These are phyloP conservation scores for Zelopaecilomyces penicillatus DNA, from an alignment of 2,329 filamentous ascomycete genomes.

Conservation along the genomic window DNA sequence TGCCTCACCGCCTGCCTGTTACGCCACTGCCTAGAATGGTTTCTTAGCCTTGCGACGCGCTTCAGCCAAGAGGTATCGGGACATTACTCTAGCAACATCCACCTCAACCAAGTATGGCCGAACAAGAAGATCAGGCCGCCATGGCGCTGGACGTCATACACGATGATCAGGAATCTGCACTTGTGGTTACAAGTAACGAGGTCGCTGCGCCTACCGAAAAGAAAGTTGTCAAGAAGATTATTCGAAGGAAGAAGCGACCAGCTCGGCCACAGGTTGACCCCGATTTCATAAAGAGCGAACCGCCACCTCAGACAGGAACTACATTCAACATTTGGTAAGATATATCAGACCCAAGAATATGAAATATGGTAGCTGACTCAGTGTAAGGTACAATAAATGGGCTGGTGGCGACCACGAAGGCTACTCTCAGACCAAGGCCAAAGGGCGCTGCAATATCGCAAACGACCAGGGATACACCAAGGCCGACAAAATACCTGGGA, in stretches of 20 bases:
- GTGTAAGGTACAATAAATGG: conserved; percentile 98
- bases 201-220: conserved; percentile 39
- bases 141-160: conserved; percentile 18
- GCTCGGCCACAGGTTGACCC: conserved; percentile 88
- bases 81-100: conserved; percentile 14
- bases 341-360: neutral
- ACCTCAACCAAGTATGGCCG: conserved; percentile 24
- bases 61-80: neutral
- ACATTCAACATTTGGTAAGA: conserved; percentile 66
- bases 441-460: conserved; percentile 78
- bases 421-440: conserved; percentile 78
- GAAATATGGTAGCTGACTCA: neutral
- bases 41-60: conserved; percentile 16
- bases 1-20: conserved; percentile 23
- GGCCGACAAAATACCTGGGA: conserved; percentile 67
- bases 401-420: conserved; percentile 90
- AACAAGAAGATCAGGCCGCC: conserved; percentile 19
- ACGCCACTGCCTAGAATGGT: conserved; percentile 4
- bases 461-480: conserved; percentile 72
- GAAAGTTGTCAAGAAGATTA: conserved; percentile 77
- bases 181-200: conserved; percentile 32
- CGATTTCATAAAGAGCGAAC: conserved; percentile 70
- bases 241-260: conserved; percentile 82
- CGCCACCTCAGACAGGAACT: conserved; percentile 84
- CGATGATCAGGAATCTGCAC: conserved; percentile 22